Evolutionary conservation across 495 filamentous ascomycete species (phyloP), one percentile per base, ranked within the genome.

Genomic region (Letharia lupina): DNA sequence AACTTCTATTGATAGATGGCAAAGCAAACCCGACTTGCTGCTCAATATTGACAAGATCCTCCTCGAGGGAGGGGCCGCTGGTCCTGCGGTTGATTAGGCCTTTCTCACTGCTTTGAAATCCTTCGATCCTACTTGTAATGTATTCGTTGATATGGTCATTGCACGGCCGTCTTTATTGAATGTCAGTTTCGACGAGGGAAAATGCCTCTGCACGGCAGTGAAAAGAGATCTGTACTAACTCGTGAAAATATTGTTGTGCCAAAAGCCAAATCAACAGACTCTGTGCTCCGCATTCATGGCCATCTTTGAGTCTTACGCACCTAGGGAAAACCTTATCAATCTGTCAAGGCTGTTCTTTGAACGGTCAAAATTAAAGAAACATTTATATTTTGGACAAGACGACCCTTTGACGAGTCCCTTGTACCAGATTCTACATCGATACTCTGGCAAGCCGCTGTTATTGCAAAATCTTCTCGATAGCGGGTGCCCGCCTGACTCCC

Each of bases 391-490:
- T 39, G 33, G 12, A 18, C 58, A 62, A n/a, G 39, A 65, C 31
- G 63, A 65, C 13, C 15, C 67, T 37, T 35, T 54, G 15, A 50
- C 35, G 16, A 63, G 35, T 44, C 63, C 59, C 35, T 57, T 68
- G 15, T 68, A 65, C 50, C 57, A 64, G 41, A 16, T 40, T 16
- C 58, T 68, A 35, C 63, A 68, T 35, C 67, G 47, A 23, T 63
- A 68, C 48, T 18, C 45, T 57, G 63, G 60, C 23, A 68, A 68
- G 59, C 67, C 67, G 18, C 18, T 42, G 3, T 16, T 68, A 2
- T 41, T 68, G 57, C 56, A 68, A 59, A 28, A 41, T 10, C 63
- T 68, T 35, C 59, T 68, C 13, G 67, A 68, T 45, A 68, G 58
- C 31, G 68, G 68, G 20, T 69, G 68, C 42, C 28, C 18, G 31